A percentile compares a stretch with the other conserved stretches of the same genome.
These are phyloP conservation scores for Russula compacta DNA, from an alignment of 768 basidiomycete genomes.

Conservation along the genomic window DNA sequence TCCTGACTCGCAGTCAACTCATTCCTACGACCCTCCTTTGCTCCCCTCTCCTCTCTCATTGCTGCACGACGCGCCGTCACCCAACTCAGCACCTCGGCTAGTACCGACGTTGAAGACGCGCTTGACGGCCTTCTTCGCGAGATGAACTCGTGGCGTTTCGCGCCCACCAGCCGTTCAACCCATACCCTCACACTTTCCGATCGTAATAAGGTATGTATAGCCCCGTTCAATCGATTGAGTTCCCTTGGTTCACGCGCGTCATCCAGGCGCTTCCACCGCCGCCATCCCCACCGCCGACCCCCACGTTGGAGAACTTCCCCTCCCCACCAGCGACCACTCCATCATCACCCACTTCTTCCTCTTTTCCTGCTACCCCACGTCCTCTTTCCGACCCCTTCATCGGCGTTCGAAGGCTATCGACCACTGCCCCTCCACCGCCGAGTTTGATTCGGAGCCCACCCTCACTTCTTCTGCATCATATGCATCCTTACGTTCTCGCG, in stretches of 20 bases:
- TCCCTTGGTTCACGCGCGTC: background rate
- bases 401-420: slow-evolving; percentile 16
- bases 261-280: slow-evolving; percentile 12
- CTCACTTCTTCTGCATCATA: slow-evolving; percentile 20
- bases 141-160: slow-evolving; percentile 24
- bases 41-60: slow-evolving; percentile 22
- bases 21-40: slow-evolving; percentile 30
- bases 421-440: background rate
- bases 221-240: background rate
- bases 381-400: slow-evolving; percentile 15
- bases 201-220: slow-evolving; percentile 15
- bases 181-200: slow-evolving; percentile 8
- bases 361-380: slow-evolving; percentile 15
- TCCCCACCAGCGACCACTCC: slow-evolving; percentile 10
- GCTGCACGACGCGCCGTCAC: background rate
- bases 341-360: slow-evolving; percentile 15
- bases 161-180: background rate
- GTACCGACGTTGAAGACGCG: slow-evolving; percentile 28
- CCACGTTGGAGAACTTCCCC: slow-evolving; percentile 10
- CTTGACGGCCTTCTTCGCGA: slow-evolving; percentile 31
- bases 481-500: slow-evolving; percentile 18
- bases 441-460: slow-evolving; percentile 11
- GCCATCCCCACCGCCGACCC: slow-evolving; percentile 8
- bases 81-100: slow-evolving; percentile 17
- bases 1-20: slow-evolving; percentile 12